Conservation (phyloP, 495 filamentous ascomycete genomes). For the Annulohypoxylon bovei region DNA sequence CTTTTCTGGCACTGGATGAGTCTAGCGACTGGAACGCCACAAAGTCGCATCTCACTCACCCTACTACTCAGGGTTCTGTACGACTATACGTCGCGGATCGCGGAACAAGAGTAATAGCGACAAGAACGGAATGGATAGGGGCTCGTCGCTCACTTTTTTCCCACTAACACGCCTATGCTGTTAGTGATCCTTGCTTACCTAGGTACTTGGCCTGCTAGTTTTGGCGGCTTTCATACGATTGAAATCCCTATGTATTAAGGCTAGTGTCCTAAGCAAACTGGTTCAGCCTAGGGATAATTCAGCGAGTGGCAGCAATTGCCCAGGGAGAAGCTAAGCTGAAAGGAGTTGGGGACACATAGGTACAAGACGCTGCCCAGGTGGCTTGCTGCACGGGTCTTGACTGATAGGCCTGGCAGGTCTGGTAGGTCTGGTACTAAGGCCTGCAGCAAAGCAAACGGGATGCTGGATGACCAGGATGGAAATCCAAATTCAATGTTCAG, state of each 20-base stretch:
- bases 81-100: constrained; percentile 5
- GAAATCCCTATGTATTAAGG: constrained; percentile 22
- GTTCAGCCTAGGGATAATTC: constrained; percentile 26
- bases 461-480: constrained; percentile 30
- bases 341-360: constrained; percentile 26
- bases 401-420: constrained; percentile 11
- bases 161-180: constrained; percentile 2
- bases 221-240: constrained; percentile 32
- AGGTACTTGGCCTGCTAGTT: constrained; percentile 19
- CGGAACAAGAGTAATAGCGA: constrained; percentile 6
- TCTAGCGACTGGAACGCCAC: constrained; percentile 19
- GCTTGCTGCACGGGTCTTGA: constrained; percentile 29
- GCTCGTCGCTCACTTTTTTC: neutral
- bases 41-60: constrained; percentile 20
- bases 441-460: constrained; percentile 35
- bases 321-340: constrained; percentile 29
- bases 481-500: constrained; percentile 42
- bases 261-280: constrained; percentile 30
- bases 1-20: constrained; percentile 16
- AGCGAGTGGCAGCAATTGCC: constrained; percentile 24
- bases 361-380: constrained; percentile 22
- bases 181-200: constrained; percentile 20
- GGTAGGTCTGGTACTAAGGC: constrained; percentile 6
- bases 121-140: constrained; percentile 12
- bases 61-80: constrained; percentile 10